A percentile compares a stretch with the other conserved stretches of the same genome.
Evolutionary conservation across 768 basidiomycete species (phyloP).

Genomic region (Boletellus sp.): DNA sequence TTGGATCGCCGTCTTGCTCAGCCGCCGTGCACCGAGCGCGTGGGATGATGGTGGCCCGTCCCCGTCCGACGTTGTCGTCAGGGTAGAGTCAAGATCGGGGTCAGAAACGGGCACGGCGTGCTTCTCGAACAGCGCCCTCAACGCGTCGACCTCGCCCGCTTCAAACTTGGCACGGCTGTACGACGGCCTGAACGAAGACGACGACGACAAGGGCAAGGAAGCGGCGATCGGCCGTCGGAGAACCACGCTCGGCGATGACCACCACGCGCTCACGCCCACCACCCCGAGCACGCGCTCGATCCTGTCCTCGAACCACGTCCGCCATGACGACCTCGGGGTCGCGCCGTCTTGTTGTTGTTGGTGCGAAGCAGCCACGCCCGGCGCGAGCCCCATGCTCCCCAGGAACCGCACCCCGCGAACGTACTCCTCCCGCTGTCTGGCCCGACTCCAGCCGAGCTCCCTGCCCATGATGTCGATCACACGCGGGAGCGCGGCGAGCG

Average conservation of each 20-base stretch:
- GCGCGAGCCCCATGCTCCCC: slow-evolving; percentile 78
- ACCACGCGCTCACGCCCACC: slow-evolving; percentile 2
- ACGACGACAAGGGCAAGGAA: too few species aligned
- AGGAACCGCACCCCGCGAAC: slow-evolving; percentile 61
- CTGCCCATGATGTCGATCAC: slow-evolving; percentile 90
- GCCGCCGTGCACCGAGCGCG: slow-evolving; percentile 14
- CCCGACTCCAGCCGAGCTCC: slow-evolving; percentile 73
- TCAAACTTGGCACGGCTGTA: slow-evolving; percentile 55
- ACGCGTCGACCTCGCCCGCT: slow-evolving; percentile 44
- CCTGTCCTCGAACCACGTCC: slow-evolving; percentile 14
- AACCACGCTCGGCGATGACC: background rate
- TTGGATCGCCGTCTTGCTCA: slow-evolving; percentile 40
- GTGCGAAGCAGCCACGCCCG: slow-evolving; percentile 36
- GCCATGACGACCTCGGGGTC: background rate
- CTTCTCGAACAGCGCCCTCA: slow-evolving; percentile 36
- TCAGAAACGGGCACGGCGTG: background rate
- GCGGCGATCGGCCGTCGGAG: background rate
- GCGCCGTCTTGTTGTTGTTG: slow-evolving; percentile 1
- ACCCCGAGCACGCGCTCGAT: slow-evolving; percentile 24
- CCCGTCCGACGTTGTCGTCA: too few species aligned
- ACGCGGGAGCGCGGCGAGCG: slow-evolving; percentile 77
- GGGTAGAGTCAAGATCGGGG: too few species aligned
- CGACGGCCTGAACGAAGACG: slow-evolving; percentile 19
- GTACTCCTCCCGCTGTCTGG: slow-evolving; percentile 58
- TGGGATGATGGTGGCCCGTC: too few species aligned